Conservation (phyloP, 2,329 filamentous ascomycete species). For the Curvularia lunata region DNA sequence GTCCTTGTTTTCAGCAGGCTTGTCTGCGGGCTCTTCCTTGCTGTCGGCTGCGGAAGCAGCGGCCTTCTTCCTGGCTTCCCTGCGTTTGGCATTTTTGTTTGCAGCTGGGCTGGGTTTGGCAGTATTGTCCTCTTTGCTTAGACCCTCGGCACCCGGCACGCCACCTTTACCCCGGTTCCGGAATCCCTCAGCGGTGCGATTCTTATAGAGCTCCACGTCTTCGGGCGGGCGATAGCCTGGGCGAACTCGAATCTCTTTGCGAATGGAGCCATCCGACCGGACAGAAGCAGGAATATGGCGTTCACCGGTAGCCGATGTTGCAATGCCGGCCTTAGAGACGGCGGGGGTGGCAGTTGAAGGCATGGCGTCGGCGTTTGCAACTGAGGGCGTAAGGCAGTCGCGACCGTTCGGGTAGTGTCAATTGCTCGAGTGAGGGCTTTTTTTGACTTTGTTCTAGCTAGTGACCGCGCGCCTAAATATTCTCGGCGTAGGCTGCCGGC, state of each 20-base stretch:
- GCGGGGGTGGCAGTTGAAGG: conserved; percentile 39
- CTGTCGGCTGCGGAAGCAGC: conserved; percentile 50
- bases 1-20: conserved; percentile 34
- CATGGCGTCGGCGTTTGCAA: conserved; percentile 28
- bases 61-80: conserved; percentile 69
- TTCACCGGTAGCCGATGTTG: conserved; percentile 75
- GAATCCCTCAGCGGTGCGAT: conserved; percentile 83
- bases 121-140: conserved; percentile 55
- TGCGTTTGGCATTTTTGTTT: conserved; percentile 86
- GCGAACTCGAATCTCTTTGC: conserved; percentile 91
- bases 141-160: conserved; percentile 73
- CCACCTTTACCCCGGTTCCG: conserved; percentile 73
- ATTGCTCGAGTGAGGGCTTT: neutral
- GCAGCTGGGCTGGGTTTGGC: conserved; percentile 58
- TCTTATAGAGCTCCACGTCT: conserved; percentile 96
- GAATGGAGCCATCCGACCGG: conserved; percentile 86
- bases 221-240: conserved; percentile 94
- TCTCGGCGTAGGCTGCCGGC: neutral
- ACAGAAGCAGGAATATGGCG: conserved; percentile 88
- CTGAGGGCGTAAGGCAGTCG: conserved; percentile 1
- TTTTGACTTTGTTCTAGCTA: neutral
- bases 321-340: conserved; percentile 62
- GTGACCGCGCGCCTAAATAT: neutral
- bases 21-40: conserved; percentile 59
- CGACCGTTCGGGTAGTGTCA: conserved; percentile 1